These are phyloP conservation scores for Suhomyces bribrorum DNA, from an alignment of 1,139 yeast genomes.

Conservation along the genomic window DNA sequence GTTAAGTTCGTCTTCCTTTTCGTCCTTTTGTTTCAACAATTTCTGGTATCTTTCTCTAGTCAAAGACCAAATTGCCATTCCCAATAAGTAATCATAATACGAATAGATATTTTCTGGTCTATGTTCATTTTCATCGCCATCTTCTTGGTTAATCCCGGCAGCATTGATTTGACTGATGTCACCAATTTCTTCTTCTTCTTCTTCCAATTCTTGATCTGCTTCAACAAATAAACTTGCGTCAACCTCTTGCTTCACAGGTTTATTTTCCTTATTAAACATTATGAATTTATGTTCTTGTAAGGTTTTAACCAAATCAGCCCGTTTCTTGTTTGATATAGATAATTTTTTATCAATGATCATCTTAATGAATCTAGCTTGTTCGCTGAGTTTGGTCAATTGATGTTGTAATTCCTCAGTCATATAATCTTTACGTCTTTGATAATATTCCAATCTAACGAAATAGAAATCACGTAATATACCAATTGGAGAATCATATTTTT, in stretches of 20 bases:
- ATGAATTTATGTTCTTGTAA: constrained; percentile 69
- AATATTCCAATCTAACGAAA: constrained; percentile 81
- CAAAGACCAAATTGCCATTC: constrained; percentile 92
- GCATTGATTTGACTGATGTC: constrained; percentile 37
- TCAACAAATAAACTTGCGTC: constrained; percentile 25
- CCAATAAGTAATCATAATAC: constrained; percentile 72
- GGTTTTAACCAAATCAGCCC: constrained; percentile 62
- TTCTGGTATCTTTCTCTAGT: constrained; percentile 87
- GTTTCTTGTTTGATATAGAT: constrained; percentile 71
- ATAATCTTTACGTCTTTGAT: constrained; percentile 86
- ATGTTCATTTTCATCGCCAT: constrained; percentile 29
- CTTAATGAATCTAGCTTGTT: constrained; percentile 90
- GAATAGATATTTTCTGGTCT: constrained; percentile 50
- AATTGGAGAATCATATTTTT: constrained; percentile 70
- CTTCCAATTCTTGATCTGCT: constrained; percentile 32
- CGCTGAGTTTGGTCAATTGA: constrained; percentile 70
- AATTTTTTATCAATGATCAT: constrained; percentile 79
- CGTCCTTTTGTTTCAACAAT: constrained; percentile 69
- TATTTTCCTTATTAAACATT: constrained; percentile 69
- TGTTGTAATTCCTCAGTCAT: constrained; percentile 69
- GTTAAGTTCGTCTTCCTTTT: constrained; percentile 72
- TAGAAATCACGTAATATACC: constrained; percentile 85
- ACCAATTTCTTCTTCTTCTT: constrained; percentile 37
- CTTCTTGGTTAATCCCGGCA: constrained; percentile 30
- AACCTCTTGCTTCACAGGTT: constrained; percentile 36